A percentile compares a stretch with the other conserved stretches of the same genome.
phyloP scores from a whole-genome alignment of 2,329 filamentous ascomycete species.

The Chaetomiaceae sp. region DNA sequence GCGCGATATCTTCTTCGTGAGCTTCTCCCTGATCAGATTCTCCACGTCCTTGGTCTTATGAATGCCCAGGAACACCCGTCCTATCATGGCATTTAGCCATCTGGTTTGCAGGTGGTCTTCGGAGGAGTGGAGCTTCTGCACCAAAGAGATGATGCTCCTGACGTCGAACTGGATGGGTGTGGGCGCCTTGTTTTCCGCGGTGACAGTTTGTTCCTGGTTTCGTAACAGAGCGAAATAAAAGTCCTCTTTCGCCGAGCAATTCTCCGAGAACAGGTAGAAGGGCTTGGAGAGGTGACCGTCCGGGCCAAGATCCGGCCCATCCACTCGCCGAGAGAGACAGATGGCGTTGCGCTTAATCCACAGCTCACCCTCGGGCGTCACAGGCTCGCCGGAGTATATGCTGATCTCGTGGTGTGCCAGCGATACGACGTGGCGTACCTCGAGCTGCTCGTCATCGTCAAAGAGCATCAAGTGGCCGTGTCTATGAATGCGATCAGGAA shows the following conservation, averaged over 20 bases:
- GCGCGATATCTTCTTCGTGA: conserved; percentile 92
- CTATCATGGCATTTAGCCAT: conserved; percentile 90
- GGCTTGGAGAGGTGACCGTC: conserved; percentile 64
- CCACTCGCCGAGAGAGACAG: conserved; percentile 63
- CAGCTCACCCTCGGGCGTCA: conserved; percentile 83
- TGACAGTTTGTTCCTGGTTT: conserved; percentile 69
- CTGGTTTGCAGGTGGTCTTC: conserved; percentile 86
- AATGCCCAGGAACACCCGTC: conserved; percentile 79
- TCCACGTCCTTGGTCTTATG: conserved; percentile 83
- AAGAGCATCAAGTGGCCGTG: conserved; percentile 97
- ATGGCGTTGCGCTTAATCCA: conserved; percentile 95
- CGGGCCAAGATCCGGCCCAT: conserved; percentile 49
- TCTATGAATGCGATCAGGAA: conserved; percentile 40
- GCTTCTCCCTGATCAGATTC: conserved; percentile 72
- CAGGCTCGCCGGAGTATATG: conserved; percentile 73
- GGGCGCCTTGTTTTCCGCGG: conserved; percentile 54
- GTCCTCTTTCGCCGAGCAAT: conserved; percentile 94
- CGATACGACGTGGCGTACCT: conserved; percentile 93
- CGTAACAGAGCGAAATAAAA: conserved; percentile 91
- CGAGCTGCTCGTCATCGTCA: conserved; percentile 89
- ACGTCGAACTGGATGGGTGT: conserved; percentile 73
- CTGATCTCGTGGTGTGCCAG: conserved; percentile 81
- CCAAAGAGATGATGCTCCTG: conserved; percentile 80
- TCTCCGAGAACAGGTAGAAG: conserved; percentile 92
- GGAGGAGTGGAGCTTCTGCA: conserved; percentile 85